phyloP scores from a whole-genome alignment of 2,329 filamentous ascomycete species.

The Orbilia oligospora region DNA sequence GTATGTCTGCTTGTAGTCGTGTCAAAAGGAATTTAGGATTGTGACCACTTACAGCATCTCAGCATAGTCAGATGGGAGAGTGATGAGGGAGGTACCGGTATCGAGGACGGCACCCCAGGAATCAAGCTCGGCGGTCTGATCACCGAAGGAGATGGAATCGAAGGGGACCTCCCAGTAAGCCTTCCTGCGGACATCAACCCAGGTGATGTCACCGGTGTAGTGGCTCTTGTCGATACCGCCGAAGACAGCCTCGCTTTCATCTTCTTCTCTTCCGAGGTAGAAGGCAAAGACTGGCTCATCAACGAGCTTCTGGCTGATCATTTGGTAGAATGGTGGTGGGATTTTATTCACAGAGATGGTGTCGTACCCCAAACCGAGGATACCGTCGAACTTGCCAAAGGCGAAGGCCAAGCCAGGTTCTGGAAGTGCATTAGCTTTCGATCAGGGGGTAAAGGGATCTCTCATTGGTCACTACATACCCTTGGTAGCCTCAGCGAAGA shows the following conservation, averaged over 20 bases:
- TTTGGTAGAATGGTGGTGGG: slow-evolving; percentile 94
- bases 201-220: slow-evolving; percentile 87
- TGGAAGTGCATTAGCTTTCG: slow-evolving; percentile 66
- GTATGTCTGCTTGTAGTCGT: neutral
- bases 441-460: neutral
- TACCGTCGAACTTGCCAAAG: slow-evolving; percentile 97
- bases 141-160: slow-evolving; percentile 89
- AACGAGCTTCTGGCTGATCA: slow-evolving; percentile 89
- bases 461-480: slow-evolving; percentile 41
- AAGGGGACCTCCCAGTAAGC: slow-evolving; percentile 99
- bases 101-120: slow-evolving; percentile 87
- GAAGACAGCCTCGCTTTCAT: slow-evolving; percentile 87
- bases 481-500: slow-evolving; percentile 92
- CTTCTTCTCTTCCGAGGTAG: slow-evolving; percentile 85
- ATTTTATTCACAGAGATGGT: slow-evolving; percentile 98
- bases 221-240: slow-evolving; percentile 88
- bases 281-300: slow-evolving; percentile 96
- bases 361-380: slow-evolving; percentile 93
- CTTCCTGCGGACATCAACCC: slow-evolving; percentile 96
- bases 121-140: slow-evolving; percentile 88
- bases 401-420: slow-evolving; percentile 98
- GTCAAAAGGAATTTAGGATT: neutral
- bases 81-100: slow-evolving; percentile 97
- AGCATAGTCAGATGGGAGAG: slow-evolving; percentile 88
- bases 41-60: slow-evolving; percentile 79